Evolutionary conservation across 1,139 yeast genomes (phyloP), one percentile per base, ranked within the genome.

Genomic region (Blastobotrys arbuscula): DNA sequence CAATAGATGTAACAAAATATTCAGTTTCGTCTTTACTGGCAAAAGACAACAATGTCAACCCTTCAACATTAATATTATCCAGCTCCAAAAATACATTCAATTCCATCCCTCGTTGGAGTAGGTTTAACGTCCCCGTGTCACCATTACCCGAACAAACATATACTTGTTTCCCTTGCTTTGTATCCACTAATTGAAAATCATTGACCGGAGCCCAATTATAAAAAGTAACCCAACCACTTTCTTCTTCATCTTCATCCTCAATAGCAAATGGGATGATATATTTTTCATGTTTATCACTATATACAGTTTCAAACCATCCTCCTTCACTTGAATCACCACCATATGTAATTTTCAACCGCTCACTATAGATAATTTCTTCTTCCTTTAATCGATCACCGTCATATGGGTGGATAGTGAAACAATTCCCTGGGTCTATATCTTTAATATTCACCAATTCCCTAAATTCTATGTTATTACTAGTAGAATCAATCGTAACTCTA

Each of bases 191-290:
- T 52, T 34, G 50, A 53, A 72, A 59, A 58, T 77, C 81, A 21
- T 73, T 53, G 2, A 77, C 52, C 0, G 81, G 81, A 0, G 79
- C 70, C 81, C 82, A 77, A 51, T 72, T 75, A 41, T 66, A 69
- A 59, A 67, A 72, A 10, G 30, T 53, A 1, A 49, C 50, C 2
- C 45, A 45, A 2, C 26, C 23, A 37, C 24, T 33, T 13, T 23
- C 35, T 7, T 24, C 33, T 16, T 19, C 34, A 16, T 26, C 21
- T 8, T 51, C 56, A 23, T 55, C 55, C n/a, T 39, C 47, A 10
- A 51, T 43, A 3, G 15, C 18, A 5, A 36, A 39, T 2, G 35
- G 23, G 10, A 38, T 38, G 12, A 20, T 31, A 21, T 39, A 36
- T 16, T 24, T 47, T 13, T 43, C 37, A 10, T 13, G 31, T 12